Evolutionary conservation across 192 early-diverging fungal genomes (phyloP), one percentile per base, ranked within the genome.

Genomic region (Dissophora ornata): DNA sequence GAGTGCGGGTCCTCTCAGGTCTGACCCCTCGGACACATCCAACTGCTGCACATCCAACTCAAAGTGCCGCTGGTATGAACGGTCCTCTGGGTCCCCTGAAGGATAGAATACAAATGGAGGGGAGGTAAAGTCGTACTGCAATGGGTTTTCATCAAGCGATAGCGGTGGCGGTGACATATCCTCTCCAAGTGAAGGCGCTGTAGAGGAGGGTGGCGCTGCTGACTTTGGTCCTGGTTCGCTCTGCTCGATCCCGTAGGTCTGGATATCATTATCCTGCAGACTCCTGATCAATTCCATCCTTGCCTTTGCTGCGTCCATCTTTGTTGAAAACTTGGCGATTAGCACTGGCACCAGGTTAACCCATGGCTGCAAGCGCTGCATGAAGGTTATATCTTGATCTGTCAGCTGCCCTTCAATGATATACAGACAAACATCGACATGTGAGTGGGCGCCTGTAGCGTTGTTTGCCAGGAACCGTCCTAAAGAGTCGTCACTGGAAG

Each of bases 401-500:
- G 69, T 63, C 4, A 71, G 61, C 6, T 41, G 44, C 1, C 50
- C 69, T 25, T 71, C 60, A 26, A 71, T 63, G 6, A 71, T 34
- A 26, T 71, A 71, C 26, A 71, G 25, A 34, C 69, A 71, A 1
- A 30, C 42, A 33, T 71, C 69, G 12, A 71, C 69, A 63, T 71
- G 69, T 18, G 60, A 62, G 22, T 71, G 69, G 2, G 69, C 69
- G 6, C 69, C 69, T 22, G 69, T 71, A 8, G 44, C 34, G 21
- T 71, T 71, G 30, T 71, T 71, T 45, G 69, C 69, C 26, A 71
- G 61, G 21, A 71, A 71, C 19, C 69, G 60, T n/a, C 69, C 69
- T n/a, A 71, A 41, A 4, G 69, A 55, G 24, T 71, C 69, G 19
- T 71, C 54, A 13, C 69, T 63, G 36, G 32, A n/a, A 8, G 60